A percentile compares a stretch with the other conserved stretches of the same genome.
Evolutionary conservation across 768 basidiomycete species (phyloP).

Genomic region (Tulasnella sp.): DNA sequence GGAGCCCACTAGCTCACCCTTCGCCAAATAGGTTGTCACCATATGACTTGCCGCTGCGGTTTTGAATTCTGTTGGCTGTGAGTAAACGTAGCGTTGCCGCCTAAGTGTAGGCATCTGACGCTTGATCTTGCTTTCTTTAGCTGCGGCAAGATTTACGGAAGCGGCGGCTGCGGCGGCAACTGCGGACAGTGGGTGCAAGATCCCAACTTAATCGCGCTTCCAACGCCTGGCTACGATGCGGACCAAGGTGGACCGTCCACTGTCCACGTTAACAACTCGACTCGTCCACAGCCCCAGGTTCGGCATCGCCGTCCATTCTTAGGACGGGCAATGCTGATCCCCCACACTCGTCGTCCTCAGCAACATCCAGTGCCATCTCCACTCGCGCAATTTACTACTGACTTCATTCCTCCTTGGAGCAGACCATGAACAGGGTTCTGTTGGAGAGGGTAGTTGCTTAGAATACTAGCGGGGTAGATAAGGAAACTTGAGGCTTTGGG

Average conservation of each 20-base stretch:
- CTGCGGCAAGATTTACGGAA: not conserved
- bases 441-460: not conserved
- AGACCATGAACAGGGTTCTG: not conserved
- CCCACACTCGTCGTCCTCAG: not conserved
- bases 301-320: not conserved
- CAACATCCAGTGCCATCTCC: not conserved
- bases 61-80: slow-evolving; percentile 14
- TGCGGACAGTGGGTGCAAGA: slow-evolving; percentile 5
- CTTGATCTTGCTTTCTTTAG: not conserved
- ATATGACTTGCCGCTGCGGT: slow-evolving; percentile 18
- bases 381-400: not conserved
- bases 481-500: not conserved
- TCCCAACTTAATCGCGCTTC: not conserved
- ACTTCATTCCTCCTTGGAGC: not conserved
- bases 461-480: not conserved
- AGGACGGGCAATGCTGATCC: not conserved
- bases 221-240: not conserved
- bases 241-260: not conserved
- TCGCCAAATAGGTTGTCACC: not conserved
- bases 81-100: not conserved
- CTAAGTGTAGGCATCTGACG: no score
- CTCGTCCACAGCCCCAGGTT: not conserved
- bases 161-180: not conserved
- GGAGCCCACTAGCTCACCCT: not conserved
- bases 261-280: not conserved